These are phyloP conservation scores for Plasmodium gonderi DNA, from an alignment of 169 alveolate genomes.

Conservation along the genomic window DNA sequence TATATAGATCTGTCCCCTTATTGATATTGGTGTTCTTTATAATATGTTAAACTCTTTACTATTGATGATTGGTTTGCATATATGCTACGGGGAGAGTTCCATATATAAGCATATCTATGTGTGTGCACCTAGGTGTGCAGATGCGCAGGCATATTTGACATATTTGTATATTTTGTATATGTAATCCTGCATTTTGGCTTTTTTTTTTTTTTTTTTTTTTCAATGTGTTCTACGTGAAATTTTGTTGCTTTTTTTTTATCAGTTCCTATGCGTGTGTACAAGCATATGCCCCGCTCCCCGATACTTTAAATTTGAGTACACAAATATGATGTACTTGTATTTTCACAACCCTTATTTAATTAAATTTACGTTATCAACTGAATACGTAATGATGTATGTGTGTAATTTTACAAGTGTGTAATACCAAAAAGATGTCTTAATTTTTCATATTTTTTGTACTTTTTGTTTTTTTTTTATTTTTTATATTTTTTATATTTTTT, in stretches of 20 bases:
- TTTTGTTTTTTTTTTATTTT: constrained; percentile 2
- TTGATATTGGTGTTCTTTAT: no score
- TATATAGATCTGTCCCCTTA: no score
- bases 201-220: neutral
- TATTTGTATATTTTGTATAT: neutral
- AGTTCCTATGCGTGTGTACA: neutral
- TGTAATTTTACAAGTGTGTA: neutral
- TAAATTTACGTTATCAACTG: neutral
- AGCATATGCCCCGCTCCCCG: neutral
- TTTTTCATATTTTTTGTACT: neutral
- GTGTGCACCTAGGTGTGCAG: neutral
- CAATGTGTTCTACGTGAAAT: neutral
- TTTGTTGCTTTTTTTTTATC: neutral
- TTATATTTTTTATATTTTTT: neutral
- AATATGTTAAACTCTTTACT: no score
- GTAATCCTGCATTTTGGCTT: constrained; percentile 5
- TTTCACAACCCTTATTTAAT: neutral
- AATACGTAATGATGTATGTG: neutral
- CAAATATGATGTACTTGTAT: neutral
- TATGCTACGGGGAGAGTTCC: neutral
- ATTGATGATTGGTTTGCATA: neutral
- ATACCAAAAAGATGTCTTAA: neutral
- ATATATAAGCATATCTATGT: neutral
- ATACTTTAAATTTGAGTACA: neutral
- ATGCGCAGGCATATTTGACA: neutral